A percentile compares a stretch with the other conserved stretches of the same genome.
phyloP scores from a whole-genome alignment of 2,329 filamentous ascomycete species.

The Onygenales sp. region DNA sequence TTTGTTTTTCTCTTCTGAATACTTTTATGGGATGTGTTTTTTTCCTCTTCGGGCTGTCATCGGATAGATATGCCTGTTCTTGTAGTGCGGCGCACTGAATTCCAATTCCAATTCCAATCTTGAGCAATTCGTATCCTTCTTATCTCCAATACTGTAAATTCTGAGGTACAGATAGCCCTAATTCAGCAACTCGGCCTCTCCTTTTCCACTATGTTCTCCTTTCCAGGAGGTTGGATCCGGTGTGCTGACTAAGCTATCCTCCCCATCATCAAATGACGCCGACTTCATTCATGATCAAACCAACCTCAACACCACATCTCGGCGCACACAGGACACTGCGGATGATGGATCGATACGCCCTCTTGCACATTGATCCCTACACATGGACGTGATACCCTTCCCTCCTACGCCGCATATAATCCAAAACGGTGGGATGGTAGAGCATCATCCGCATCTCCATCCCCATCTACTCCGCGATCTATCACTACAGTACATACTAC shows the following conservation, averaged over 20 bases:
- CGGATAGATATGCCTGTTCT: too few species aligned
- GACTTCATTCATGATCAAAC: not conserved
- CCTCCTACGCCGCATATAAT: not conserved
- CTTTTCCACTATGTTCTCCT: too few species aligned
- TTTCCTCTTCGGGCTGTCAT: too few species aligned
- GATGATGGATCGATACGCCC: not conserved
- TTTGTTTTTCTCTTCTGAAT: too few species aligned
- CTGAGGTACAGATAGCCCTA: too few species aligned
- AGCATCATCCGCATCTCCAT: not conserved
- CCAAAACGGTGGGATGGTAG: not conserved
- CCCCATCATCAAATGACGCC: not conserved
- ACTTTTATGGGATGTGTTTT: too few species aligned
- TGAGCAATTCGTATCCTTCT: too few species aligned
- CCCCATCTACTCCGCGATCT: not conserved
- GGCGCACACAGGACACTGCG: not conserved
- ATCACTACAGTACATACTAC: not conserved
- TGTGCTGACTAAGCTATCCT: not conserved
- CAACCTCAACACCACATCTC: not conserved
- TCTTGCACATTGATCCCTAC: not conserved
- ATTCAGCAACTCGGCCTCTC: too few species aligned
- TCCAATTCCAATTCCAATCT: too few species aligned
- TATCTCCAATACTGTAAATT: too few species aligned
- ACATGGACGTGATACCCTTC: not conserved
- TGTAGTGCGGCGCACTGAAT: too few species aligned
- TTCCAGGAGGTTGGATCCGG: not conserved